Evolutionary conservation across 2,329 filamentous ascomycete genomes (phyloP).

Genomic region (Fusarium zealandicum): DNA sequence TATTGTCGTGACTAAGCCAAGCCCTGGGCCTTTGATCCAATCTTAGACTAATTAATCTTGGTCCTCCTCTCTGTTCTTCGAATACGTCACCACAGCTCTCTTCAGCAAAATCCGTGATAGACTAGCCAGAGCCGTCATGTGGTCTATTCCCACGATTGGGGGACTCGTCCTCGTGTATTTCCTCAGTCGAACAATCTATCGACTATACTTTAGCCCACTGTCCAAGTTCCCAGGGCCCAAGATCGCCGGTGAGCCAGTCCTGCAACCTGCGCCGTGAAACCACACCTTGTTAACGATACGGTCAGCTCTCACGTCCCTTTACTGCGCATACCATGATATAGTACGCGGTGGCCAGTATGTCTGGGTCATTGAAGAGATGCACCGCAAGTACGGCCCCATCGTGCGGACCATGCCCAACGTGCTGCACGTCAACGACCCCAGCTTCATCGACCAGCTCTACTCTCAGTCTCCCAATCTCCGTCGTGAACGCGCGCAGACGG

Average conservation of each 20-base stretch:
- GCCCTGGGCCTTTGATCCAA: too few relatives aligned
- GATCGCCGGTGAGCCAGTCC: conserved; percentile 17
- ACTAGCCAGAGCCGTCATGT: background rate
- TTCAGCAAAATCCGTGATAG: background rate
- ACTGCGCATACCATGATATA: conserved; percentile 18
- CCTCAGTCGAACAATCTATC: conserved; percentile 17
- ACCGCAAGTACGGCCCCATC: conserved; percentile 48
- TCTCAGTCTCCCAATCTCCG: conserved; percentile 2
- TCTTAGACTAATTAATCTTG: too few relatives aligned
- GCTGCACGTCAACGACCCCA: conserved; percentile 39
- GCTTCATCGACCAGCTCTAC: conserved; percentile 36
- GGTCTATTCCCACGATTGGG: background rate
- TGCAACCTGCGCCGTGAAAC: too few relatives aligned
- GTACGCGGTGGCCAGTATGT: conserved; percentile 20
- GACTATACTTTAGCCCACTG: conserved; percentile 28
- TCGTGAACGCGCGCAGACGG: conserved; percentile 16
- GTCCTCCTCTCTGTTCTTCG: too few relatives aligned
- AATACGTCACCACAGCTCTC: too few relatives aligned
- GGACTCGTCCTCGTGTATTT: background rate
- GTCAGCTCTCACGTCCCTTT: conserved; percentile 10
- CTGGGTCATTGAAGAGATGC: conserved; percentile 38
- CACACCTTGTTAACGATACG: background rate
- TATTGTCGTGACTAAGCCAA: too few relatives aligned
- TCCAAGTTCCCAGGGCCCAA: conserved; percentile 32
- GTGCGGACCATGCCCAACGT: conserved; percentile 40